A percentile compares a stretch with the other conserved stretches of the same genome.
Conservation (phyloP, 2,329 filamentous ascomycete species). For the Alternaria sp. region DNA sequence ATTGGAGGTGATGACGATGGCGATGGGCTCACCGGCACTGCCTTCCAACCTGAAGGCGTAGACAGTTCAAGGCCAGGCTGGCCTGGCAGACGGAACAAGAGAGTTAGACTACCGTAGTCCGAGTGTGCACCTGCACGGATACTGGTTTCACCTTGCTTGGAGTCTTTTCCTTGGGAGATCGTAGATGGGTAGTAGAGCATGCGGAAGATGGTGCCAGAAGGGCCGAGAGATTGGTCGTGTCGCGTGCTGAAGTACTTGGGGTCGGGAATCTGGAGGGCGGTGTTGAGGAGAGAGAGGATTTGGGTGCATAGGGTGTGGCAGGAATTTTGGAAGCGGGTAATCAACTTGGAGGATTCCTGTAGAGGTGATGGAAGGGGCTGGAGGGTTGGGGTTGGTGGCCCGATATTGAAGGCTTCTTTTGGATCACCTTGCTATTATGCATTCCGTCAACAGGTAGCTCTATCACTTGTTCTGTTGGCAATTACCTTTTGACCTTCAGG, state of each 20-base stretch:
- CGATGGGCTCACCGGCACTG: slow-evolving; percentile 58
- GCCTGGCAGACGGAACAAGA: slow-evolving; percentile 82
- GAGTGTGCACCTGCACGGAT: slow-evolving; percentile 91
- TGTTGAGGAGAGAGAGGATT: slow-evolving; percentile 77
- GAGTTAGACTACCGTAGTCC: slow-evolving; percentile 75
- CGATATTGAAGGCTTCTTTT: slow-evolving; percentile 87
- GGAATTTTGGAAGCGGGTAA: slow-evolving; percentile 70
- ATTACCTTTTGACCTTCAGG: slow-evolving; percentile 72
- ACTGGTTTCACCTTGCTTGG: slow-evolving; percentile 53
- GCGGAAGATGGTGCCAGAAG: slow-evolving; percentile 59
- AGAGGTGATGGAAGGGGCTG: slow-evolving; percentile 78
- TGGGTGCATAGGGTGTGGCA: slow-evolving; percentile 76
- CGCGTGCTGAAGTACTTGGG: slow-evolving; percentile 66
- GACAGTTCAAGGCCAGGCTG: slow-evolving; percentile 88
- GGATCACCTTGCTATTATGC: slow-evolving; percentile 72
- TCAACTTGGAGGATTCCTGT: slow-evolving; percentile 62
- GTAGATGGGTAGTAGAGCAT: slow-evolving; percentile 60
- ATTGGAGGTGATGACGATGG: slow-evolving; percentile 61
- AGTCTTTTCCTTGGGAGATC: slow-evolving; percentile 27
- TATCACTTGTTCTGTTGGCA: rapidly evolving
- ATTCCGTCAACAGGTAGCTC: background rate
- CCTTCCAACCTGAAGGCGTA: slow-evolving; percentile 59
- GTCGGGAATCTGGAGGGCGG: slow-evolving; percentile 68
- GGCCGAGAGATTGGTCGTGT: slow-evolving; percentile 60
- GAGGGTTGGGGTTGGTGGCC: slow-evolving; percentile 68